Base-by-base conservation (phyloP, 306 rosid species). In the Quercus suber region DNA sequence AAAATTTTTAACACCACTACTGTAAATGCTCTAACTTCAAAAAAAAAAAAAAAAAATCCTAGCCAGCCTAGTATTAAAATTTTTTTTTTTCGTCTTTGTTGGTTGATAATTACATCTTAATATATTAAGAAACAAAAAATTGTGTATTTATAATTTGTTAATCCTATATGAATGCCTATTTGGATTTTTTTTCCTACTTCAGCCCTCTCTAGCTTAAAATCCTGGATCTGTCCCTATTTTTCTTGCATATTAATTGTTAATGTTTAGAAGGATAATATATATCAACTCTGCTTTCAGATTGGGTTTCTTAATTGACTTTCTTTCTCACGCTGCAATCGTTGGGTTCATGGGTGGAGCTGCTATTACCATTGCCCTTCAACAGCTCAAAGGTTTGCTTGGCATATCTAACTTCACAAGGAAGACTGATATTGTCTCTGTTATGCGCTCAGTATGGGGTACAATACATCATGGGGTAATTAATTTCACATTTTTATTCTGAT, bases 311-410 rank as follows among this genome's bases (percentile, higher is more conserved):
- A 95, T 95, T 69, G 99, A 95, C 76, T 95, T 92, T 79, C 89
- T 92, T 71, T 95, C 99, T 6, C 99, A 95, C 83, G 99, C 98
- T 85, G 99, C 99, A 84, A 84, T 92, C 78, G 99, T 92, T 5
- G 99, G 99, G 45, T 95, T 95, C 80, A 92, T 95, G 99, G 99
- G 96, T 25, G 99, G 99, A 76, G 97, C 99, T 82, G 99, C 99
- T 35, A 92, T 95, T 83, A 92, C 99, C 37, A 95, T 95, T 82
- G 89, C 98, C 75, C 99, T 95, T 56, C 99, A 95, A 81, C 99
- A 95, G 85, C 99, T 95, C 10, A 92, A 95, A 79, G 98, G 98
- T 61, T 90, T 95, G 75, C 96, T 95, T 45, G 99, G 99, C 67
- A 95, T 95, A 52, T 64, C 79, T 67, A 80, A 52, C 0, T 95